phyloP scores from a whole-genome alignment of 257 asterid genomes.

The Solanum sejunctum region DNA sequence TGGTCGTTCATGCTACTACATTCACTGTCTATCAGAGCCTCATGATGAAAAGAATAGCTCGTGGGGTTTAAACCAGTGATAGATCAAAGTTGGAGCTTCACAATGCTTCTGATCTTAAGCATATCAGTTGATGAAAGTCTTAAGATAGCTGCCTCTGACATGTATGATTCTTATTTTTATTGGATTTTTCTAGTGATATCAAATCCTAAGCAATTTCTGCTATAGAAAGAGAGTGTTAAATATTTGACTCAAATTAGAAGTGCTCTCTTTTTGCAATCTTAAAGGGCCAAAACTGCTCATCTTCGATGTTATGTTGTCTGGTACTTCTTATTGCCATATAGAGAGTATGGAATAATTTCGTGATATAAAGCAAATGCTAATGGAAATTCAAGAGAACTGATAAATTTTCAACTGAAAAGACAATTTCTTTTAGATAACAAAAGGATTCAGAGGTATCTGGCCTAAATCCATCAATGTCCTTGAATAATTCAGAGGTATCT shows the following conservation, averaged over 20 bases:
- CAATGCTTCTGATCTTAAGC: slow-evolving; percentile 9
- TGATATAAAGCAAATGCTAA: too few relatives aligned
- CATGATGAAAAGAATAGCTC: slow-evolving; percentile 9
- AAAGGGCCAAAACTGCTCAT: not conserved
- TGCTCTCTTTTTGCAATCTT: not conserved
- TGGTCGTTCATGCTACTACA: not conserved
- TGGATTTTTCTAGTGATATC: not conserved
- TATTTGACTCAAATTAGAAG: not conserved
- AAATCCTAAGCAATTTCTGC: not conserved
- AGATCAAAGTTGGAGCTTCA: slow-evolving; percentile 6
- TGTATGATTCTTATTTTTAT: not conserved
- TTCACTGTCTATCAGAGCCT: slow-evolving; percentile 19
- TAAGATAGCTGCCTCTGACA: not conserved
- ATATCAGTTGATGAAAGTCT: slow-evolving; percentile 1
- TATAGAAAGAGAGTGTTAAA: not conserved
- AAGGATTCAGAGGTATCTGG: not conserved
- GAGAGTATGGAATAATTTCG: not conserved
- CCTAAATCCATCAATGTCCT: not conserved
- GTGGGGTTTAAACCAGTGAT: slow-evolving; percentile 27
- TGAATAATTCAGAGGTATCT: not conserved
- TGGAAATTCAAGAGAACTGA: not conserved
- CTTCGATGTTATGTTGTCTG: not conserved
- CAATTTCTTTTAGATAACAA: not conserved
- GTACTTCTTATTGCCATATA: not conserved
- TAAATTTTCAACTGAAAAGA: not conserved